A percentile compares a stretch with the other conserved stretches of the same genome.
Conservation (phyloP, 2,329 filamentous ascomycete species). For the Clonostachys rosea region DNA sequence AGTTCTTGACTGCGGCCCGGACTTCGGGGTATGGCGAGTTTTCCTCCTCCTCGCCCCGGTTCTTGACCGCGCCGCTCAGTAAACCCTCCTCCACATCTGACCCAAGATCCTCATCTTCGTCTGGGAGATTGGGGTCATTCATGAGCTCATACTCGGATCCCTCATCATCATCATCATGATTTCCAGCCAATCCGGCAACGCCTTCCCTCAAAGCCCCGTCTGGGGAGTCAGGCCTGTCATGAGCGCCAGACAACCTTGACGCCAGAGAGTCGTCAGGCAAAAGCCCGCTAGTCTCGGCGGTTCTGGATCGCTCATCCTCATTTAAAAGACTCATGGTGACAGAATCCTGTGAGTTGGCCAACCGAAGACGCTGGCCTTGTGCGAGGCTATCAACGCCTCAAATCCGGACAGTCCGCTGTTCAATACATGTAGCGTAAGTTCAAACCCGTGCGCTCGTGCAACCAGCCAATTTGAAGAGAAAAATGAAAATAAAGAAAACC, state of each 20-base stretch:
- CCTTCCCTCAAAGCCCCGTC: conserved; percentile 19
- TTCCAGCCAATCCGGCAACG: conserved; percentile 31
- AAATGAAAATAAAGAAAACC: too few relatives aligned
- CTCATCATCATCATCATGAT: conserved; percentile 34
- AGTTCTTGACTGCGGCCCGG: conserved; percentile 58
- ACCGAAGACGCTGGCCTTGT: too few relatives aligned
- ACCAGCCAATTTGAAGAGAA: too few relatives aligned
- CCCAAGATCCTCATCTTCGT: conserved; percentile 25
- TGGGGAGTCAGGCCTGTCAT: conserved; percentile 11
- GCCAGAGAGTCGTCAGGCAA: neutral
- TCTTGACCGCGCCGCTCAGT: conserved; percentile 11
- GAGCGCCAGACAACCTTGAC: conserved; percentile 16
- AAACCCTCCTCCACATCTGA: conserved; percentile 10
- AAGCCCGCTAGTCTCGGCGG: neutral
- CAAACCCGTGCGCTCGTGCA: too few relatives aligned
- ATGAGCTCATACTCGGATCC: conserved; percentile 50
- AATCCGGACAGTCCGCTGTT: too few relatives aligned
- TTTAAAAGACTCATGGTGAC: neutral
- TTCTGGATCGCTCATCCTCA: neutral
- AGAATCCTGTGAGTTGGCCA: neutral
- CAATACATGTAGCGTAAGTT: too few relatives aligned
- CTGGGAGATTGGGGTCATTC: conserved; percentile 46
- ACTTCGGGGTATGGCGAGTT: conserved; percentile 65
- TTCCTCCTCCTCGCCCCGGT: conserved; percentile 38
- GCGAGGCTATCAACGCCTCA: too few relatives aligned